Percentiles rank a stretch among this genome's conserved stretches.
These are phyloP conservation scores for Lecanicillium sp. DNA, from an alignment of 2,329 filamentous ascomycete genomes.

Conservation along the genomic window DNA sequence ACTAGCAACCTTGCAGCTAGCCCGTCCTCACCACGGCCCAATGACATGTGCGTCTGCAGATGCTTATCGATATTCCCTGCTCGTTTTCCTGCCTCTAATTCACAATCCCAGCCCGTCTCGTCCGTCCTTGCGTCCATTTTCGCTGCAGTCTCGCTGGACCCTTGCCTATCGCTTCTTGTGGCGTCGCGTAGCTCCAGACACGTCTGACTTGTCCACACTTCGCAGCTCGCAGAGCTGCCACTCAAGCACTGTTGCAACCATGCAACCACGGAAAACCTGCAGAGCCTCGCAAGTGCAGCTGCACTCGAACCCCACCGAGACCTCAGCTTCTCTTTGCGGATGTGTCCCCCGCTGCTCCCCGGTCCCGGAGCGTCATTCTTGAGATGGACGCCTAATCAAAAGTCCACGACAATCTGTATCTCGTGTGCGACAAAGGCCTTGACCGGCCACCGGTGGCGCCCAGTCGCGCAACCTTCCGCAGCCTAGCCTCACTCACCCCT, in stretches of 20 bases:
- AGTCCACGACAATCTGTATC: too few species aligned
- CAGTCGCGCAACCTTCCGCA: too few species aligned
- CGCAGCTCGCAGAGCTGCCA: neutral
- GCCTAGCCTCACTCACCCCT: too few species aligned
- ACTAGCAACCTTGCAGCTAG: neutral
- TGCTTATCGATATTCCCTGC: conserved; percentile 7
- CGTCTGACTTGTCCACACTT: neutral
- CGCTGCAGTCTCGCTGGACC: neutral
- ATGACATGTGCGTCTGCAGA: conserved; percentile 2
- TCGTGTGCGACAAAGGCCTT: neutral
- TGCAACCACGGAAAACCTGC: neutral
- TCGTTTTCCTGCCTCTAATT: neutral
- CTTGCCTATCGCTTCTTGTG: neutral
- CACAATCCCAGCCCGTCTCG: too few species aligned
- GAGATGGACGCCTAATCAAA: neutral
- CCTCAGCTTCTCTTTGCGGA: conserved; percentile 3
- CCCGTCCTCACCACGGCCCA: neutral
- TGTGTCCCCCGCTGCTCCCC: conserved; percentile 1
- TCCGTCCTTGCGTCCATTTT: too few species aligned
- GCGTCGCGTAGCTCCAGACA: neutral
- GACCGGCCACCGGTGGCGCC: neutral
- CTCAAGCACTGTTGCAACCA: neutral
- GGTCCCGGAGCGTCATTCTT: neutral
- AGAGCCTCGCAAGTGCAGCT: neutral
- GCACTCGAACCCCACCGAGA: neutral